Evolutionary conservation across 805 yeast genomes (phyloP), one percentile per base, ranked within the genome.

Genomic region (Metschnikowia colocasiae): DNA sequence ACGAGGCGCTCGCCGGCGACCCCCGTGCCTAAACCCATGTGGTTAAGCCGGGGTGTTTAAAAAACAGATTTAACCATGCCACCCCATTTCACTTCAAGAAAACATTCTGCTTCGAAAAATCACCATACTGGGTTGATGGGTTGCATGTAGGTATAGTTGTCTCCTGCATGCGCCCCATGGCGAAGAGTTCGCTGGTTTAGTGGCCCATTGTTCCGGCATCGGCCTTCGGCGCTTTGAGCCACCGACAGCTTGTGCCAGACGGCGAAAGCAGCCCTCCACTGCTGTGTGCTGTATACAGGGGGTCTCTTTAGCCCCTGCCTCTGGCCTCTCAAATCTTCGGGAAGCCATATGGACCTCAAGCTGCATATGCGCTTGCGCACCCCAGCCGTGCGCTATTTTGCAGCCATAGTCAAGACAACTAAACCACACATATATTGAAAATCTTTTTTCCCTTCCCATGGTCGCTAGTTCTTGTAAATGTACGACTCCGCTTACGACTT

Each of bases 311-410:
- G 5, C 8, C 15, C 16, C 15, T 29, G 6, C 12, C 6, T 12
- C 10, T 33, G 36, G 6, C 13, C 4, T 12, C 10, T 18, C 22
- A 16, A 10, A 20, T 18, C 35, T 5, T 6, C 8, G 18, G n/a
- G n/a, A 32, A 10, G 6, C 20, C 35, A 6, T 10, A 16, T 18
- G 7, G 35, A 3, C 35, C 22, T 15, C 20, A 32, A 7, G 40
- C 46, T 31, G 46, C 29, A 26, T 32, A 48, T 48, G 51, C 51
- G 51, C 48, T 48, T 33, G 29, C 38, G 26, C 20, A 23, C 16
- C 45, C 40, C 31, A 27, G 23, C 41, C 29, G 20, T 48, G 51
- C 35, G 51, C 31, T 32, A 48, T 37, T 47, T 48, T 45, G 51
- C 51, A 48, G 33, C 51, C 51, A 47, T 19, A 22, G 10, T 7